Evolutionary conservation across 768 basidiomycete species (phyloP), one percentile per base, ranked within the genome.

Genomic region (Xerocomellus dryophilus): DNA sequence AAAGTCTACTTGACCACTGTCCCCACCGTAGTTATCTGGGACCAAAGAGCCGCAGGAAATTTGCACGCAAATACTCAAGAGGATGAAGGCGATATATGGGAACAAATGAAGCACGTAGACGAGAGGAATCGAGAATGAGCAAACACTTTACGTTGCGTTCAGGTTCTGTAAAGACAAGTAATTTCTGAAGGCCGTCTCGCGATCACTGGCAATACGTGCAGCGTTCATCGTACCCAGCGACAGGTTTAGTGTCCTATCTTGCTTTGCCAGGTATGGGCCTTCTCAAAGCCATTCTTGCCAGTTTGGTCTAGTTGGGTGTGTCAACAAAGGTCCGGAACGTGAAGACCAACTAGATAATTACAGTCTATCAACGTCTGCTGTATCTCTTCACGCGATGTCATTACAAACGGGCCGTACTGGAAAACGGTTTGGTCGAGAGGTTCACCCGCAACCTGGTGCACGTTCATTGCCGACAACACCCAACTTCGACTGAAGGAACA

Each of bases 271-370:
- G 76, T 84, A 58, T 84, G 85, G 7, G 86, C 94, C 59, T 84
- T 85, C 72, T 98, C 96, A 68, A 98, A 98, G 5, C 96, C 96
- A 65, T 98, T 97, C 60, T 63, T 72, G 34, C 84, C 88, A 39
- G 73, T 69, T 72, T 84, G 88, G 67, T 91, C 87, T 91, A 50
- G 23, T 54, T 32, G 51, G 43, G 56, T 31, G 58, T 11, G 48
- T 56, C 34, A 62, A 43, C 36, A 40, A 47, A 23, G 12, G n/a
- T 45, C 12, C 25, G 29, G 36, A 39, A 34, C 9, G n/a, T n/a
- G 18, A n/a, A 18, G 10, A 39, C 25, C 18, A 44, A n/a, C 25
- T 7, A 43, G 42, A 25, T 31, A 67, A 77, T 74, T 69, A 88
- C 87, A 95, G 62, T 98, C 95, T 27, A 80, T 63, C 55, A 98